Percentiles rank a stretch among this genome's conserved stretches.
phyloP scores from a whole-genome alignment of 148 eudicot species.

The Heliamphora exappendiculata region DNA sequence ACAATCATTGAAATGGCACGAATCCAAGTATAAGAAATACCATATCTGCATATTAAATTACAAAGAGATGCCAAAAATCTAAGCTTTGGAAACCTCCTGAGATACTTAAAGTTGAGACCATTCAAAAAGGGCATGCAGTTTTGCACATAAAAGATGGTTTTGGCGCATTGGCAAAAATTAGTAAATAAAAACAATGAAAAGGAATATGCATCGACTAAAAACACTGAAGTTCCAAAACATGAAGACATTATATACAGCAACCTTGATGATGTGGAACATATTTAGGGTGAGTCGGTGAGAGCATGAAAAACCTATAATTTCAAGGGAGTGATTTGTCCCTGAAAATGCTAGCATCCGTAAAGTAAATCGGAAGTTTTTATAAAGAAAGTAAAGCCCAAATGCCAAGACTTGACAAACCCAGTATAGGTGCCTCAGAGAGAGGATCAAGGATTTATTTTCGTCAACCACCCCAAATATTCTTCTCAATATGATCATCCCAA shows the following conservation, averaged over 20 bases:
- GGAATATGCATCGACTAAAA: background rate
- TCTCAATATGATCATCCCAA: too few relatives aligned
- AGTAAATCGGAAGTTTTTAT: background rate
- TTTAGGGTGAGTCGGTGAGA: background rate
- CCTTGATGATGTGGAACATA: background rate
- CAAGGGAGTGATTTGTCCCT: too few relatives aligned
- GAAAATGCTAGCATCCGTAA: too few relatives aligned
- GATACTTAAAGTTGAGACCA: background rate
- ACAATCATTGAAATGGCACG: too few relatives aligned
- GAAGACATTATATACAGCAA: background rate
- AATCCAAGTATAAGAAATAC: too few relatives aligned
- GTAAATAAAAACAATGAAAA: background rate
- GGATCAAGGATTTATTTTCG: background rate
- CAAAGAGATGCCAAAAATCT: conserved; percentile 1
- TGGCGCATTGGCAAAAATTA: background rate
- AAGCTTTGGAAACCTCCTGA: background rate
- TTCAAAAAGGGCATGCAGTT: background rate
- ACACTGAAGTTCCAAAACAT: background rate
- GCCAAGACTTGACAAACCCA: background rate
- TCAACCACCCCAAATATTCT: background rate
- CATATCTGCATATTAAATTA: too few relatives aligned
- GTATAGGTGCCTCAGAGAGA: background rate
- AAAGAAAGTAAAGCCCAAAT: background rate
- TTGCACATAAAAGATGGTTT: background rate
- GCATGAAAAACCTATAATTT: too few relatives aligned